Base-by-base conservation (phyloP, 2,329 filamentous ascomycete species). In the Sphaerulina vaccinii region DNA sequence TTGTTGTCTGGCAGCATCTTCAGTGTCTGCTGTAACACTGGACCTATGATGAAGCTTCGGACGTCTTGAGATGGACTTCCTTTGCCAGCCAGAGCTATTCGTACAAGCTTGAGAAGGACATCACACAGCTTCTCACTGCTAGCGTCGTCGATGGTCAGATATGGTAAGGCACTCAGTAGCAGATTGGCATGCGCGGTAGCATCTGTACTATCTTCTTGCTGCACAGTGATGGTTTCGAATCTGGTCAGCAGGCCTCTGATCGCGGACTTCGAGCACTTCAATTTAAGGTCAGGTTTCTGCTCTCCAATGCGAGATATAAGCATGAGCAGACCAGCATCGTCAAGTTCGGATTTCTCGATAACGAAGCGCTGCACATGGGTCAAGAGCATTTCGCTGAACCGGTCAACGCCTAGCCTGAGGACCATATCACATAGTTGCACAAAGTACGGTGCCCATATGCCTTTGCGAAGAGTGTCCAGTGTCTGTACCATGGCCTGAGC, bases 331-430 rank as follows among this genome's bases (percentile, higher is more conserved):
- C 21, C 22, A 4, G 47, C 11, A 5, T 52, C 41, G 15, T 46
- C 41, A 7, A 21, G 16, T 13, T 24, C 19, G n/a, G 40, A 24
- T 10, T 47, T 79, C 57, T 85, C 80, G 24, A 84, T 75, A 56
- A 96, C 78, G 63, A 93, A 96, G 81, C 82, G 89, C 68, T 95
- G 88, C 61, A 97, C 90, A 51, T 88, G 84, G 32, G 83, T 85
- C 6, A 91, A 76, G 24, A 95, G 79, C n/a, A 96, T 75, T 57
- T 83, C 85, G 48, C 84, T 81, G 65, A 97, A 99, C 33, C 88
- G 81, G 47, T 85, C 81, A 1, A 79, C 68, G 39, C 90, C 85
- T 29, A 95, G 75, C 48, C 89, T 81, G 0, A 88, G 85, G 60
- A 93, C 85, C 46, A 88, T 85, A 11, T 86, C 85, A 70, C 90